Evolutionary conservation across 208 protist species (phyloP), one percentile per base, ranked within the genome.

Genomic region (Leishmania aethiopica): DNA sequence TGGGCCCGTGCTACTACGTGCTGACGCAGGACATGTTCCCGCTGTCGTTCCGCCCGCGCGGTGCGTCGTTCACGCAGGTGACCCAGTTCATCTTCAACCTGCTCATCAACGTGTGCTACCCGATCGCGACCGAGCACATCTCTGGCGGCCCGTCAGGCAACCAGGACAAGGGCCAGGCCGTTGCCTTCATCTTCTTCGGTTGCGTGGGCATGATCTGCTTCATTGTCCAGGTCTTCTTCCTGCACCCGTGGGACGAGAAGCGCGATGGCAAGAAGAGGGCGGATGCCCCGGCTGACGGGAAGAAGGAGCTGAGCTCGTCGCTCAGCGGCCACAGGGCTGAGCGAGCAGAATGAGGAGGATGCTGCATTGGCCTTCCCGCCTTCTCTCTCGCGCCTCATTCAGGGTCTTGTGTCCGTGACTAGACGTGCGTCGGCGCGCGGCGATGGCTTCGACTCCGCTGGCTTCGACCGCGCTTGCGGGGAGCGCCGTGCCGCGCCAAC

Each of bases 121-220:
- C 95, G 72, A 95, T 96, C 76, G 88, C 91, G 62, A 91, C 86
- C 40, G 89, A 96, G 85, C 37, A 49, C 10, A 94, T 97, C 69
- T 97, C 94, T 40, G 94, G 94, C 70, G 94, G 94, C 57, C 82
- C 88, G 71, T 94, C 90, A 42, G 93, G 92, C 60, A 85, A 94
- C 84, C 92, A 94, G 88, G 90, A 97, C 81, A 97, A 97, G 89
- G 94, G 94, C 25, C 90, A 95, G 90, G 77, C 91, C n/a, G 85
- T 97, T 62, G 87, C 87, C 64, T 97, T 97, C 91, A 96, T 97
- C 80, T 93, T 97, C 86, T 97, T 97, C 73, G 92, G 92, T 47
- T 45, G 86, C 35, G 45, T 94, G 51, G 94, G 92, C 60, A 37
- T 92, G 19, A 64, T 94, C 35, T 95, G 92, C 86, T 94, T 93